Evolutionary conservation across 1,284 basidiomycete genomes (phyloP).

Genomic region (Melampsora americana): DNA sequence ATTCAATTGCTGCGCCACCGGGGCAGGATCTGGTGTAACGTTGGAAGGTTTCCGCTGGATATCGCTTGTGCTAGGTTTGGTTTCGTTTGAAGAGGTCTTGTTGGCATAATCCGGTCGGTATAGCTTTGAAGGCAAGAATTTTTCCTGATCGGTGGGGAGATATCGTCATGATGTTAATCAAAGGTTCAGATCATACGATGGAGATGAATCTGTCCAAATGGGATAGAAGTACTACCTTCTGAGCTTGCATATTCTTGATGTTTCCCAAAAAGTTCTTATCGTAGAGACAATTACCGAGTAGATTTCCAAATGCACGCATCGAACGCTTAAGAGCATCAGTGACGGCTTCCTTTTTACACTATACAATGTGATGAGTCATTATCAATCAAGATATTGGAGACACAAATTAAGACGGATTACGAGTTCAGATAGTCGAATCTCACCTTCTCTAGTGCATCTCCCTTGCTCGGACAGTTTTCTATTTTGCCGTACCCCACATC

Average conservation of each 20-base stretch:
- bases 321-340: conserved; percentile 91
- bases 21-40: neutral
- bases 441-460: conserved; percentile 85
- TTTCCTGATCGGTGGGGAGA: conserved; percentile 24
- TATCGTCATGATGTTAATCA: neutral
- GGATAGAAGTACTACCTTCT: conserved; percentile 57
- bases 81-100: too few relatives aligned
- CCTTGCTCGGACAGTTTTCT: conserved; percentile 82
- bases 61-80: neutral
- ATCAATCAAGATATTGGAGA: conserved; percentile 3
- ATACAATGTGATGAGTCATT: conserved; percentile 36
- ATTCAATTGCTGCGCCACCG: neutral
- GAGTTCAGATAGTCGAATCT: neutral
- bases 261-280: conserved; percentile 84
- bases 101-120: conserved; percentile 29
- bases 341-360: conserved; percentile 97
- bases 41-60: neutral
- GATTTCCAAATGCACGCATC: conserved; percentile 84
- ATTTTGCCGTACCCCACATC: conserved; percentile 84
- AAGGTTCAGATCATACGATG: neutral
- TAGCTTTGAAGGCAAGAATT: conserved; percentile 36
- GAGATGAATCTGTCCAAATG: neutral
- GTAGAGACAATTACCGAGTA: conserved; percentile 92
- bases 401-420: neutral
- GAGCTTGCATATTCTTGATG: conserved; percentile 77